Conservation (phyloP, 208 protist genomes). For the Crithidia bombi region DNA sequence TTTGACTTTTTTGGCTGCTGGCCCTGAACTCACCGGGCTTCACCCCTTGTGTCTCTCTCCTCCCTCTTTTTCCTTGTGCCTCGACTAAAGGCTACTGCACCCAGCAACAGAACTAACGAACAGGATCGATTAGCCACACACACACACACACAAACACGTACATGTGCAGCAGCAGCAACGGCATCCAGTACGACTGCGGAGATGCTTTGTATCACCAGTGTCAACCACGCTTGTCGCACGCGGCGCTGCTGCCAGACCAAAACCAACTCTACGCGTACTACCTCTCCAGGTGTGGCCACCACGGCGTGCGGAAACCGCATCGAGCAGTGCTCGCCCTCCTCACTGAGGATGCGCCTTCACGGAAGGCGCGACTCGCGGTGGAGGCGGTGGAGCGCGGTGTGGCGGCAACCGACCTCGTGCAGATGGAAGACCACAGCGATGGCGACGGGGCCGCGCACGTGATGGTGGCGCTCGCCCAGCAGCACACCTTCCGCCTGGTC, state of each 20-base stretch:
- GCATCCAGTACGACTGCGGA: neutral
- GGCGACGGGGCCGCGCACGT: conserved; percentile 9
- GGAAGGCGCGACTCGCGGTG: conserved; percentile 24
- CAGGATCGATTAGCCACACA: neutral
- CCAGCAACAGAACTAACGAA: no score
- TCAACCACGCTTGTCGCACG: neutral
- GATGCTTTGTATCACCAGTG: neutral
- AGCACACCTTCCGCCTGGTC: conserved; percentile 33
- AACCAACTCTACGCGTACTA: conserved; percentile 80
- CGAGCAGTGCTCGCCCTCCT: conserved; percentile 53
- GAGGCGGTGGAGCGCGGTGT: conserved; percentile 50
- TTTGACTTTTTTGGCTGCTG: no score
- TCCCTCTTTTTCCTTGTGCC: no score
- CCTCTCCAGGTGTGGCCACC: conserved; percentile 56
- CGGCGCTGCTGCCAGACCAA: conserved; percentile 38
- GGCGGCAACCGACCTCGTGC: conserved; percentile 29
- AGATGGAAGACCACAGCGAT: conserved; percentile 40
- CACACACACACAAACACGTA: neutral
- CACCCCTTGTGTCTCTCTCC: no score
- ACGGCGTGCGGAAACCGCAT: conserved; percentile 62
- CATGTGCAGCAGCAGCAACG: neutral
- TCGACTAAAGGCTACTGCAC: no score
- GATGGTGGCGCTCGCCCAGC: conserved; percentile 35
- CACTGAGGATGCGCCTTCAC: conserved; percentile 52
- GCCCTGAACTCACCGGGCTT: no score